These are phyloP conservation scores for Chaetomium olivaceum DNA, from an alignment of 2,329 filamentous ascomycete species.

Conservation along the genomic window DNA sequence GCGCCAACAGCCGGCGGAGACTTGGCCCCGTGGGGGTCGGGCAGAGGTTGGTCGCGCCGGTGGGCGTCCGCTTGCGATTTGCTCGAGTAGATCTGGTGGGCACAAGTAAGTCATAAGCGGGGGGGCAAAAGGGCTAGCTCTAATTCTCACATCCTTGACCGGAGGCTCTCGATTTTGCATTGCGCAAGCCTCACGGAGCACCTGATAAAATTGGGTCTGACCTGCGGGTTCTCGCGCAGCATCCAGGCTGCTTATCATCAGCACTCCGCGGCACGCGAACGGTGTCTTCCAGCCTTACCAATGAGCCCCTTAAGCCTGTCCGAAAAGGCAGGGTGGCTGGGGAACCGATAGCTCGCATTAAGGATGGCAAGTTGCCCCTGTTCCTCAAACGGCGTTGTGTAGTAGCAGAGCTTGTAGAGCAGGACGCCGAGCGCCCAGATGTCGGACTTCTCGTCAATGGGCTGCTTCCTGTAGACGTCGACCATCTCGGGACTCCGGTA, in stretches of 20 bases:
- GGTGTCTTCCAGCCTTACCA: constrained; percentile 54
- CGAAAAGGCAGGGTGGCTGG: constrained; percentile 84
- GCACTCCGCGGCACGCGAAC: constrained; percentile 5
- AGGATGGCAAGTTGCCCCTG: constrained; percentile 96
- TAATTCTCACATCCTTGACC: constrained; percentile 77
- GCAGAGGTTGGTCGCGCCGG: constrained; percentile 51
- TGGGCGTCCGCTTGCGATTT: constrained; percentile 65
- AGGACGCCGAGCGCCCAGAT: constrained; percentile 97
- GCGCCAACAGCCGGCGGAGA: constrained; percentile 71
- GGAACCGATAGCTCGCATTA: constrained; percentile 92
- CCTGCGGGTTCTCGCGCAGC: constrained; percentile 78
- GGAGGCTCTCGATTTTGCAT: constrained; percentile 88
- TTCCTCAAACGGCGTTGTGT: constrained; percentile 97
- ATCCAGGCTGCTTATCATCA: constrained; percentile 66
- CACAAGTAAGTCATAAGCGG: constrained; percentile 18
- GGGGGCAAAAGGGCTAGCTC: constrained; percentile 11
- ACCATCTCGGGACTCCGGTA: constrained; percentile 99
- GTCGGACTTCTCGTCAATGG: constrained; percentile 97
- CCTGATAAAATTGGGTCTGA: constrained; percentile 89
- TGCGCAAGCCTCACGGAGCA: constrained; percentile 78
- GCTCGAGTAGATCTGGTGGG: constrained; percentile 68
- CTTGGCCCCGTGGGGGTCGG: constrained; percentile 50
- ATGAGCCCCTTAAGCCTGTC: constrained; percentile 87
- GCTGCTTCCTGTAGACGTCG: constrained; percentile 93
- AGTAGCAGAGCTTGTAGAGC: constrained; percentile 97